phyloP scores from a whole-genome alignment of 208 protist species.

The Trypanosomatidae sp. region DNA sequence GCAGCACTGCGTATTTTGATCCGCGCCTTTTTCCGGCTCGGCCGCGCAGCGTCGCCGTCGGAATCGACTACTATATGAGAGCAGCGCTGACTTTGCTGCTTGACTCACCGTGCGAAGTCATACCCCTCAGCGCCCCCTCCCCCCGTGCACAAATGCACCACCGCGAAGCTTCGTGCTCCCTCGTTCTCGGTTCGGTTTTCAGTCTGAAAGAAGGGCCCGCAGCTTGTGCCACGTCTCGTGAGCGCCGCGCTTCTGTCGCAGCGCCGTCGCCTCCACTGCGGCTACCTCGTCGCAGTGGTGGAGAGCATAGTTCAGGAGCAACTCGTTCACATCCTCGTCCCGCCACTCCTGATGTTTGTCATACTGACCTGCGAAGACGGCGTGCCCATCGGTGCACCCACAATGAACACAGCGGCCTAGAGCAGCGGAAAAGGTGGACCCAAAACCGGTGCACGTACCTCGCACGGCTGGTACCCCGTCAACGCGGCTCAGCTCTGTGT shows the following conservation, averaged over 20 bases:
- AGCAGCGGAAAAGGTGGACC: conserved; percentile 47
- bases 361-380: conserved; percentile 25
- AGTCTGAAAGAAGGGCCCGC: conserved; percentile 25
- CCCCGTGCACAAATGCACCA: background rate
- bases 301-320: conserved; percentile 53
- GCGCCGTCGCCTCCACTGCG: conserved; percentile 55
- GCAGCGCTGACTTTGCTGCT: background rate
- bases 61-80: background rate
- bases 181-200: background rate
- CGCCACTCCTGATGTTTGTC: conserved; percentile 51
- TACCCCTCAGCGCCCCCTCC: background rate
- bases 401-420: conserved; percentile 54
- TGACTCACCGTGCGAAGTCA: background rate
- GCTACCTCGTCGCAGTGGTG: conserved; percentile 68
- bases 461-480: conserved; percentile 65
- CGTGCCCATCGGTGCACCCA: conserved; percentile 65
- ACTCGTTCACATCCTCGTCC: conserved; percentile 38
- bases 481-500: conserved; percentile 54
- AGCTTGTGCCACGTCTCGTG: conserved; percentile 42
- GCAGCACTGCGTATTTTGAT: background rate
- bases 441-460: conserved; percentile 78
- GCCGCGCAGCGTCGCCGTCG: background rate
- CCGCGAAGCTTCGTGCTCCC: background rate
- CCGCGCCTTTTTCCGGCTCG: background rate
- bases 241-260: conserved; percentile 28